Base-by-base conservation (phyloP, 2,329 filamentous ascomycete genomes). In the Stemphylium lycopersici region DNA sequence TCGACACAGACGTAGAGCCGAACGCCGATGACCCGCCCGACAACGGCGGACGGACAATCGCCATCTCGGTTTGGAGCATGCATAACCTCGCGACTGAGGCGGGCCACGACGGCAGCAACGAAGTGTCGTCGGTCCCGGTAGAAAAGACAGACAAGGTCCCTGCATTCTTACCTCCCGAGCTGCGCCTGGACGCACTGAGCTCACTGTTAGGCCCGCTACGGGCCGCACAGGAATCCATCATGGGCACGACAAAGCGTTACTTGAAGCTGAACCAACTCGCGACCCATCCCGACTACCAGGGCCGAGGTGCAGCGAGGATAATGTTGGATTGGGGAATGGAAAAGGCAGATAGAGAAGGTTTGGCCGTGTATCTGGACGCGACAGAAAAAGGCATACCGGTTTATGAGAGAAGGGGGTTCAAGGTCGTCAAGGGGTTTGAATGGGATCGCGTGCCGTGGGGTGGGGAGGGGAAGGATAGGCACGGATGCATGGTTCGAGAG, bases 131-230 rank as follows among this genome's bases (percentile, higher is more conserved):
- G 12, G n/a, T 57, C 4, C 41, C 38, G 3, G 20, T 29, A 32
- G 53, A 57, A n/a, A 46, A 52, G 6, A 26, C 40, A n/a, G 38
- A 47, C 22, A 33, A 32, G 16, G 85, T 90, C 20, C 84, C 96
- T 3, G 43, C 43, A 48, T 87, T 90, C 49, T 82, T 96, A 29
- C 93, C 93, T 0, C 88, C 90, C 0, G 90, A 91, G 59, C 22
- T 71, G 10, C 65, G 64, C 3, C 46, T 69, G 2, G 65, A 70
- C n/a, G 67, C 63, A 7, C 43, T 74, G 2, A 20, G 15, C 0
- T 71, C 75, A 3, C 46, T 71, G 0, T 53, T 74, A 2, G 55
- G 47, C 3, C 69, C 69, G 6, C 43, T 74, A 1, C 51, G 64
- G 2, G 60, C 47, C 3, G 67, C 67, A 5, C 55, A 66, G 15